phyloP scores from a whole-genome alignment of 164 flowering plant species.

The Umbilicus rupestris region DNA sequence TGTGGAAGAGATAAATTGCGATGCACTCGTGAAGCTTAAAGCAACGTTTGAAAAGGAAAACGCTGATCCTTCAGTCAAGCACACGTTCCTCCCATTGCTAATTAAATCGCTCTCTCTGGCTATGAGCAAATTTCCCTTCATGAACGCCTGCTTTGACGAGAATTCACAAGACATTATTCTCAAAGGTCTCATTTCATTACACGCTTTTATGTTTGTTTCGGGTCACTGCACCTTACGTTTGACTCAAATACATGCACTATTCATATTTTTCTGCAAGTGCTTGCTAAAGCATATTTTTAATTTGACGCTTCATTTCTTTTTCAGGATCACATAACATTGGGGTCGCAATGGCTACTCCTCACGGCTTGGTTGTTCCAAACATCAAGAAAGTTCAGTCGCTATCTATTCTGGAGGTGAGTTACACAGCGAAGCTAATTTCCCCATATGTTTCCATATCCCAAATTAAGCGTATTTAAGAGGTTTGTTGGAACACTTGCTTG shows the following conservation, averaged over 20 bases:
- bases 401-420: constrained; percentile 76
- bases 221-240: background rate
- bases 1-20: constrained; percentile 84
- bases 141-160: constrained; percentile 83
- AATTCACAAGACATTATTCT: constrained; percentile 54
- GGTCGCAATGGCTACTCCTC: constrained; percentile 89
- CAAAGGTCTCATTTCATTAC: constrained; percentile 49
- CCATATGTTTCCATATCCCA: background rate
- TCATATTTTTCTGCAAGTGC: background rate
- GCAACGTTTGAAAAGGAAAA: constrained; percentile 54
- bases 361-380: constrained; percentile 91
- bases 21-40: constrained; percentile 69
- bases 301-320: background rate
- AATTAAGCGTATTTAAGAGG: background rate
- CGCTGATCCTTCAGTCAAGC: constrained; percentile 60
- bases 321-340: constrained; percentile 89
- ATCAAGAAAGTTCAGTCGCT: constrained; percentile 85
- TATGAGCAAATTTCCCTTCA: constrained; percentile 56
- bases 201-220: background rate
- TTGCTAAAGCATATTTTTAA: no score
- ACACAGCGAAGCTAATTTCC: background rate
- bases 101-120: constrained; percentile 89
- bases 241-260: background rate
- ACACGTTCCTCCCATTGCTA: constrained; percentile 69
- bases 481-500: background rate